A percentile compares a stretch with the other conserved stretches of the same genome.
Conservation (phyloP, 805 yeast genomes). For the Crinitomyces ghanaensis region DNA sequence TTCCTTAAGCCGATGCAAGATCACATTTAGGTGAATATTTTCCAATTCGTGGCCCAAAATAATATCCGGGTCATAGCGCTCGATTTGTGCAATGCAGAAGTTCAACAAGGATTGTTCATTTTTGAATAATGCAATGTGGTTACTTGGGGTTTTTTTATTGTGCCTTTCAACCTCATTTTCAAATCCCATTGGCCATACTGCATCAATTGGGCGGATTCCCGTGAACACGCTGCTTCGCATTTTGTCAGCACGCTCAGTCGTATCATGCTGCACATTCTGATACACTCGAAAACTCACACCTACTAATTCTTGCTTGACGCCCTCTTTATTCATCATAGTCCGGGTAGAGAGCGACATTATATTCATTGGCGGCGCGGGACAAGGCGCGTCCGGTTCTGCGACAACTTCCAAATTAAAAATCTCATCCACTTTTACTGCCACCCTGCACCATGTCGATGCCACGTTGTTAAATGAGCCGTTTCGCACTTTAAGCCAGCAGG, state of each 20-base stretch:
- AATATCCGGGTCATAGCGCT: slow-evolving; percentile 82
- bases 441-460: slow-evolving; percentile 58
- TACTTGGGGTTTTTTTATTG: slow-evolving; percentile 37
- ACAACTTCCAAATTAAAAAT: slow-evolving; percentile 41
- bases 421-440: slow-evolving; percentile 44
- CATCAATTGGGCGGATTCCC: slow-evolving; percentile 60
- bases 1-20: slow-evolving; percentile 72
- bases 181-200: slow-evolving; percentile 67
- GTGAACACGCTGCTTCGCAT: slow-evolving; percentile 56
- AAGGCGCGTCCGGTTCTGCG: slow-evolving; percentile 25
- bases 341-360: slow-evolving; percentile 68
- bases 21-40: slow-evolving; percentile 61
- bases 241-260: slow-evolving; percentile 51
- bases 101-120: slow-evolving; percentile 65
- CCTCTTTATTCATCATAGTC: slow-evolving; percentile 63
- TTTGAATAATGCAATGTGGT: slow-evolving; percentile 40
- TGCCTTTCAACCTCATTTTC: slow-evolving; percentile 33
- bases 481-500: slow-evolving; percentile 82
- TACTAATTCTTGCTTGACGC: slow-evolving; percentile 75
- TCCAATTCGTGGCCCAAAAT: slow-evolving; percentile 82
- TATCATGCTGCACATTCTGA: slow-evolving; percentile 59
- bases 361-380: slow-evolving; percentile 58
- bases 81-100: slow-evolving; percentile 61
- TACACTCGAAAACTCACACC: slow-evolving; percentile 70
- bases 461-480: slow-evolving; percentile 45